Percentiles rank a stretch among this genome's conserved stretches.
Conservation (phyloP, 257 asterid genomes). For the Solanum virginianum region DNA sequence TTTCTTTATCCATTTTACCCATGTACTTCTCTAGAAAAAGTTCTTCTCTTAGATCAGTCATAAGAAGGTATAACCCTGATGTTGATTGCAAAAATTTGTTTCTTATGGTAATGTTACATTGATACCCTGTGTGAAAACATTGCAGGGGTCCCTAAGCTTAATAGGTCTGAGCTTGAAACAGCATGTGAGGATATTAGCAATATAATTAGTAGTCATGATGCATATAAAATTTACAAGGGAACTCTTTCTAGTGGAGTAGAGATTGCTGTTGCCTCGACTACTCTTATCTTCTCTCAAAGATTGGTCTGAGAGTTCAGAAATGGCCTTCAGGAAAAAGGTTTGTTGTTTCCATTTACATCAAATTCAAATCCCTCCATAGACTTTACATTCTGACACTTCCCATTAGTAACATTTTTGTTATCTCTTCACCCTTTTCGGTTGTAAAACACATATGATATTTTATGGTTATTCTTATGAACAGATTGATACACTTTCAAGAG, state of each 20-base stretch:
- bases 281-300: constrained; percentile 43
- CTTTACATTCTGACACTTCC: neutral
- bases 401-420: neutral
- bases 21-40: neutral
- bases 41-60: neutral
- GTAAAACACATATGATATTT: neutral
- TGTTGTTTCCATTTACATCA: neutral
- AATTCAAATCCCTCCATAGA: neutral
- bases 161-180: constrained; percentile 67
- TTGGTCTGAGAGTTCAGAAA: constrained; percentile 73
- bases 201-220: constrained; percentile 33
- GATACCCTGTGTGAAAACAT: neutral
- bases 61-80: neutral
- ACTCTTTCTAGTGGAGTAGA: constrained; percentile 91
- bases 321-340: constrained; percentile 67
- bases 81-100: neutral
- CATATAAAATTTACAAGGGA: constrained; percentile 68
- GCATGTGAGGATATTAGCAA: constrained; percentile 98
- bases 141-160: constrained; percentile 86
- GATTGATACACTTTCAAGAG: constrained; percentile 69
- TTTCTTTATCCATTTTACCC: neutral
- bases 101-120: neutral
- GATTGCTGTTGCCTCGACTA: constrained; percentile 73
- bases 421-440: neutral
- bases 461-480: constrained; percentile 4